Evolutionary conservation across 2,329 filamentous ascomycete species (phyloP), one percentile per base, ranked within the genome.

Genomic region (Alternaria hordeiaustralica): DNA sequence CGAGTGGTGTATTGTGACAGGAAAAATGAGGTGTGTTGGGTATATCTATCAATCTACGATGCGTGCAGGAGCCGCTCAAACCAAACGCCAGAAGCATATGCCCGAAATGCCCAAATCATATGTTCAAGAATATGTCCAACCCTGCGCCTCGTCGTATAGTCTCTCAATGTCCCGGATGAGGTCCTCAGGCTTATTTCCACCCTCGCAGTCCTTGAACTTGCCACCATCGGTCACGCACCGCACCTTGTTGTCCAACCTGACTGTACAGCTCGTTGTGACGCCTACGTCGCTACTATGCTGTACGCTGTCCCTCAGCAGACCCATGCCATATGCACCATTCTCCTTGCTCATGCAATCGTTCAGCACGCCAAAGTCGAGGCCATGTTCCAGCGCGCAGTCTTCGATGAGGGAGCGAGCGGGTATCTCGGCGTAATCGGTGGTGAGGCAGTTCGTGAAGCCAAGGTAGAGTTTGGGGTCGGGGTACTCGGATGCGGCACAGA

Each of bases 381-480:
- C 94, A 75, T 97, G 93, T 81, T 98, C 93, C 55, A 97, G 84
- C 4, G 96, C 93, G 78, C 96, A 99, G 76, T 93, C 89, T 77
- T 96, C 87, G 44, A 97, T 87, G 18, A 97, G 86, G n/a, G 86
- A 85, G 55, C 90, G 87, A 33, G 92, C 85, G 2, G 96, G 95
- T 33, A 99, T 97, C 8, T 89, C 81, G 21, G 84, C 59, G 80
- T 94, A 99, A 65, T 94, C 87, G 66, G 86, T 87, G 21, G 90
- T 89, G 61, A 99, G 82, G 82, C 96, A 99, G 87, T 96, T 96
- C 61, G 93, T 90, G 82, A 98, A 99, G 65, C 95, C 95, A 21
- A 99, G 89, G 73, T 91, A 94, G 68, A 90, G 92, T 81, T 97
- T 96, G 30, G 92, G 92, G 69, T 94, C 89, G 28, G 92, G 92